These are phyloP conservation scores for Gaeumannomyces tritici DNA, from an alignment of 2,329 filamentous ascomycete species.

Conservation along the genomic window DNA sequence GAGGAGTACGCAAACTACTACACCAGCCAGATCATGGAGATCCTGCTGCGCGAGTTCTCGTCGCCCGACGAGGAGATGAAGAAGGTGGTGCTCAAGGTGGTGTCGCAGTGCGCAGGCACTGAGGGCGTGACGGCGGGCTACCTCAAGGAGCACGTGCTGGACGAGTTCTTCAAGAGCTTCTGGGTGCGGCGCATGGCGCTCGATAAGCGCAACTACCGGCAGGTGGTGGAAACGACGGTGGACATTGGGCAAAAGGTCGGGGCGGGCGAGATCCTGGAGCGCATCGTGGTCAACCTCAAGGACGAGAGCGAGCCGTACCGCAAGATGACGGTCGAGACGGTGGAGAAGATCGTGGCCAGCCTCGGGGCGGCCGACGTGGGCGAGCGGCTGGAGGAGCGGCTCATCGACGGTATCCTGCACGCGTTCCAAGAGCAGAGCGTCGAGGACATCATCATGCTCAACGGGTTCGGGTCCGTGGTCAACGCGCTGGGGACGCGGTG, in stretches of 20 bases:
- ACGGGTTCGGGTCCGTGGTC: conserved; percentile 95
- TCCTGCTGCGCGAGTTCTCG: conserved; percentile 87
- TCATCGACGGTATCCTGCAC: conserved; percentile 91
- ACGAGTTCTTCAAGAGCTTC: conserved; percentile 98
- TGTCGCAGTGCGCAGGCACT: conserved; percentile 90
- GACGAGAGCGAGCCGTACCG: conserved; percentile 96
- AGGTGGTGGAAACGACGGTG: conserved; percentile 96
- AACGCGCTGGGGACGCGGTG: conserved; percentile 89
- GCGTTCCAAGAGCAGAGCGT: conserved; percentile 98
- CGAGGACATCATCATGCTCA: conserved; percentile 91
- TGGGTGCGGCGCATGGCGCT: conserved; percentile 96
- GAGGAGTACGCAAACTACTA: conserved; percentile 99
- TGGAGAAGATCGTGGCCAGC: conserved; percentile 91
- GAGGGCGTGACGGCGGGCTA: conserved; percentile 93
- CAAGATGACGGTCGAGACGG: conserved; percentile 98
- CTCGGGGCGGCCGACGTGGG: conserved; percentile 90
- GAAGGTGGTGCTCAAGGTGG: conserved; percentile 95
- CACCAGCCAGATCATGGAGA: conserved; percentile 98
- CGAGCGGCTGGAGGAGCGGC: conserved; percentile 81
- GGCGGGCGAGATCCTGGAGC: conserved; percentile 85
- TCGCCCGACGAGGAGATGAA: conserved; percentile 99
- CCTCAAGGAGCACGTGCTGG: conserved; percentile 86
- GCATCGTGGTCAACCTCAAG: conserved; percentile 91
- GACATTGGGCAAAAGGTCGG: conserved; percentile 98
- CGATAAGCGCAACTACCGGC: conserved; percentile 94